Base-by-base conservation (phyloP, 345 rosid genomes). In the Psidium friedrichsthalianum region DNA sequence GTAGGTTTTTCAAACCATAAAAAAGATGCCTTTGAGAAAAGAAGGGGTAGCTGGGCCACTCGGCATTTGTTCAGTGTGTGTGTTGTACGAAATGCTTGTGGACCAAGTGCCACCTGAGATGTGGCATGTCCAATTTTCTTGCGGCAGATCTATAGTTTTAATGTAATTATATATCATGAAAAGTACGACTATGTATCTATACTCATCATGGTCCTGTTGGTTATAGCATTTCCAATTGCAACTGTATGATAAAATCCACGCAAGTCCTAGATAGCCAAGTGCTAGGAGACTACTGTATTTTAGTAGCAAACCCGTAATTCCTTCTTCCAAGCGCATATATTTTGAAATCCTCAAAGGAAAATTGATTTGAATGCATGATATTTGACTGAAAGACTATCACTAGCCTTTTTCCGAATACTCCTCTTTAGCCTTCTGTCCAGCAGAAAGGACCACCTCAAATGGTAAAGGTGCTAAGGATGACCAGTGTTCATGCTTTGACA, bases 401-500 rank as follows among this genome's bases (percentile, higher is more conserved):
- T 91, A 89, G 83, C 99, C 98, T 93, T 92, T 95, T 85, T 91
- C 95, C 91, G 94, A 93, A 82, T 89, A 88, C 80, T 88, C 94
- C 90, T 96, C 98, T 91, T 96, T 98, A 84, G 99, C 99, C 92
- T 94, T 98, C 90, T 98, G 99, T 59, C 99, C 99, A 89, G 98
- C 98, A 88, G 99, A 98, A 85, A 96, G 90, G 86, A 98, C 99
- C 86, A 98, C 87, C 86, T 98, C 99, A 93, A 98, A 98, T 54
- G 99, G 99, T 87, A 98, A 95, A 82, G 99, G 99, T 49, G 99
- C 99, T 64, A 98, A 90, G 22, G 99, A 93, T 88, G 99, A 95
- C 99, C 99, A 98, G 90, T 94, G 95, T 90, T 98, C 99, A 84
- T 96, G 91, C 91, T 98, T 98, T 51, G 96, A 88, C 52, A 87